Evolutionary conservation across 495 filamentous ascomycete species (phyloP).

Genomic region (Penicillium diatomitis): DNA sequence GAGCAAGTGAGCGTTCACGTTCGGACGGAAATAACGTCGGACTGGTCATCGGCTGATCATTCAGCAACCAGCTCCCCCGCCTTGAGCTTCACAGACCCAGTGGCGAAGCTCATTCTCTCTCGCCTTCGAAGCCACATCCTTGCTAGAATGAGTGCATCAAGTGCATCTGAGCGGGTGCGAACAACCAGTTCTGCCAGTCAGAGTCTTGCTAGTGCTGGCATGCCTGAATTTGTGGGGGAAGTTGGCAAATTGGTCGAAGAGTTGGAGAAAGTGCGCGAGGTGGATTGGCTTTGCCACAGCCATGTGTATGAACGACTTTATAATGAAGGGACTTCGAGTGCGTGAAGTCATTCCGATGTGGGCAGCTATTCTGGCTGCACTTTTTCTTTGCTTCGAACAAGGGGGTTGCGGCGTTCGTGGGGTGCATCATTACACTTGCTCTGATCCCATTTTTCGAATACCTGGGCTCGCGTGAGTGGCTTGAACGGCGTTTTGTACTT

Average conservation of each 20-base stretch:
- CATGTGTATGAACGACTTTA: slow-evolving; percentile 68
- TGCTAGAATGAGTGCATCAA: slow-evolving; percentile 63
- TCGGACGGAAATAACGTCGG: slow-evolving; percentile 8
- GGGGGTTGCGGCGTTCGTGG: too few relatives aligned
- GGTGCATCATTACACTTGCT: too few relatives aligned
- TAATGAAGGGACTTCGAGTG: slow-evolving; percentile 19
- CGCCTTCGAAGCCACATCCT: slow-evolving; percentile 67
- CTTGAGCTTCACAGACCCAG: slow-evolving; percentile 58
- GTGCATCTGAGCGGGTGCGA: slow-evolving; percentile 69
- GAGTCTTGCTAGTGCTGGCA: slow-evolving; percentile 65
- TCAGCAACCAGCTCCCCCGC: slow-evolving; percentile 6
- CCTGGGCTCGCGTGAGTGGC: too few relatives aligned
- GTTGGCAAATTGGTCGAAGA: slow-evolving; percentile 78
- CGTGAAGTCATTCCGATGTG: too few relatives aligned
- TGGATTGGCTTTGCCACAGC: slow-evolving; percentile 74
- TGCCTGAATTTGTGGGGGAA: slow-evolving; percentile 81
- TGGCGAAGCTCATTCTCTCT: slow-evolving; percentile 69
- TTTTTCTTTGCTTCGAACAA: too few relatives aligned
- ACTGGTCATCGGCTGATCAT: slow-evolving; percentile 3
- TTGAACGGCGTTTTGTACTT: too few relatives aligned
- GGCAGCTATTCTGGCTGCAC: too few relatives aligned
- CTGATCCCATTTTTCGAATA: too few relatives aligned
- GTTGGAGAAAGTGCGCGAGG: slow-evolving; percentile 59
- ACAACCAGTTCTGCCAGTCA: slow-evolving; percentile 78
- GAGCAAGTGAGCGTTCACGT: slow-evolving; percentile 31